A percentile compares a stretch with the other conserved stretches of the same genome.
phyloP scores from a whole-genome alignment of 352 stramenopile genomes.

The Phytophthora cactorum region DNA sequence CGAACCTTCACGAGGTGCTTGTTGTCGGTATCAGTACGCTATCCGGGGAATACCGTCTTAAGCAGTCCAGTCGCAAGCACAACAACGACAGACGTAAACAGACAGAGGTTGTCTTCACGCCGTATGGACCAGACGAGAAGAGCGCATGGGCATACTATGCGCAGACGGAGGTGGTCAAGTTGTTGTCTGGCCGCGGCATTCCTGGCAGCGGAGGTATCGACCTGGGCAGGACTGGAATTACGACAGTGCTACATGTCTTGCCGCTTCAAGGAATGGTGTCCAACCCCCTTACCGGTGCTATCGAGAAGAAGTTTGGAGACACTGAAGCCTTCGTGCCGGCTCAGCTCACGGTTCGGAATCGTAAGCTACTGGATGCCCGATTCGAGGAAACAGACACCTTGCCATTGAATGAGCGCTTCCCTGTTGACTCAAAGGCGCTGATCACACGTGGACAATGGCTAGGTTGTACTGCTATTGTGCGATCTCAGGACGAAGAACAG shows the following conservation, averaged over 20 bases:
- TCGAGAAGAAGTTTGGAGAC: conserved; percentile 96
- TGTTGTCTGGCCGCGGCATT: conserved; percentile 75
- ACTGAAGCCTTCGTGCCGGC: conserved; percentile 95
- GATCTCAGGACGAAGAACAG: conserved; percentile 57
- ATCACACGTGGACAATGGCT: conserved; percentile 92
- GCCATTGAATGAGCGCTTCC: conserved; percentile 92
- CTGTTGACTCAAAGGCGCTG: conserved; percentile 84
- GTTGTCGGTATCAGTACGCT: conserved; percentile 82
- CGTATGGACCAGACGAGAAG: conserved; percentile 60
- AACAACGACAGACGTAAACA: conserved; percentile 25
- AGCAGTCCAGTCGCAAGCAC: conserved; percentile 29
- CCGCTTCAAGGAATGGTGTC: conserved; percentile 93
- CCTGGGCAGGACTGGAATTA: conserved; percentile 87
- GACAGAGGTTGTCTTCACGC: conserved; percentile 47
- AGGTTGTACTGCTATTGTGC: conserved; percentile 88
- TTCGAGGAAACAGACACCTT: conserved; percentile 91
- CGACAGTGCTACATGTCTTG: conserved; percentile 81
- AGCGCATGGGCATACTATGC: conserved; percentile 73
- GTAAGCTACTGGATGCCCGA: conserved; percentile 93
- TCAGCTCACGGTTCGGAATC: conserved; percentile 94
- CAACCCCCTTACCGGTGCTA: conserved; percentile 93
- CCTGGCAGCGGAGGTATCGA: conserved; percentile 93
- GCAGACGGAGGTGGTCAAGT: conserved; percentile 67
- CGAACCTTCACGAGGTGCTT: conserved; percentile 97
- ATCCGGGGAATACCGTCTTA: conserved; percentile 65